Evolutionary conservation across 1,284 basidiomycete species (phyloP).

Genomic region (Rhodotorula sp.): DNA sequence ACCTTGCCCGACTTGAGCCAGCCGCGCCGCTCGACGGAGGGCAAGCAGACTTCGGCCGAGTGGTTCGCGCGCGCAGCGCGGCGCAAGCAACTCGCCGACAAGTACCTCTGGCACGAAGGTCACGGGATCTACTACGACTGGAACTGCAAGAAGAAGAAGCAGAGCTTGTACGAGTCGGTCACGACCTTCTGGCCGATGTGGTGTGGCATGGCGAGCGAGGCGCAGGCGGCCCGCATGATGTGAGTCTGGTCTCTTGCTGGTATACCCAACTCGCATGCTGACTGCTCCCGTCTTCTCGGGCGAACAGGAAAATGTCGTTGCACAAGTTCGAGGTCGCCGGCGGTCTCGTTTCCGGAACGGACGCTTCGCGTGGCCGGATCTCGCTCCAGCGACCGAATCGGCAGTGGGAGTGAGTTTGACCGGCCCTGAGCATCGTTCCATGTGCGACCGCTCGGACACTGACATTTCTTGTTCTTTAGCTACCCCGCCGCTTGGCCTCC

Average conservation of each 20-base stretch:
- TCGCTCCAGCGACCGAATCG: constrained; percentile 95
- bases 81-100: constrained; percentile 80
- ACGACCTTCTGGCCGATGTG: constrained; percentile 95
- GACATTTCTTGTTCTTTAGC: constrained; percentile 6
- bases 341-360: constrained; percentile 93
- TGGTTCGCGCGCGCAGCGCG: constrained; percentile 86
- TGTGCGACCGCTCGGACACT: too few relatives aligned
- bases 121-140: constrained; percentile 95
- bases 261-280: not conserved
- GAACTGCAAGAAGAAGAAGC: constrained; percentile 83
- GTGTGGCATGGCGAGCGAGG: constrained; percentile 93
- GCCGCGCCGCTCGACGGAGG: constrained; percentile 33
- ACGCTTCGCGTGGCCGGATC: constrained; percentile 92
- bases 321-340: constrained; percentile 95
- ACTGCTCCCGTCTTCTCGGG: too few relatives aligned
- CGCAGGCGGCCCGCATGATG: constrained; percentile 90
- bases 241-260: constrained; percentile 52
- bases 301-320: constrained; percentile 70
- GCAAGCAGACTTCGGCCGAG: constrained; percentile 70
- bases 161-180: constrained; percentile 90
- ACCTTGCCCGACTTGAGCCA: constrained; percentile 26
- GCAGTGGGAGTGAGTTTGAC: constrained; percentile 68
- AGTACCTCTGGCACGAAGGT: constrained; percentile 93
- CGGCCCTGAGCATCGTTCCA: not conserved
- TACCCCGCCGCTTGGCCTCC: constrained; percentile 70